Conservation (phyloP, 202 grass and related monocot species). For the Setaria viridis region DNA sequence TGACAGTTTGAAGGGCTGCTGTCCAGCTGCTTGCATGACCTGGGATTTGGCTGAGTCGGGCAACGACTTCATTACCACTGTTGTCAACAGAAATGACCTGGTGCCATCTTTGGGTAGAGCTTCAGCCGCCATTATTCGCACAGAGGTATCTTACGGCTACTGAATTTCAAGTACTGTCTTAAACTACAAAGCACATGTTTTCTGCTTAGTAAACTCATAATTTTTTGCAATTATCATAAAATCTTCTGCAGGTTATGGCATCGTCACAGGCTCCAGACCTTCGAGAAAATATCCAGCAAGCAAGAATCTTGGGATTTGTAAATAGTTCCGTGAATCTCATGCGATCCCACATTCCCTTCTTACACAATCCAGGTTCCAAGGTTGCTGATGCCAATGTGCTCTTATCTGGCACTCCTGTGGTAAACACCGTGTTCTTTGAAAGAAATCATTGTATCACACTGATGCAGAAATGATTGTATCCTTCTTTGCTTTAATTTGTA, state of each 20-base stretch:
- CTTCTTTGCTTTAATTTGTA: neutral
- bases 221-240: slow-evolving; percentile 11
- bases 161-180: neutral
- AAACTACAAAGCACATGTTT: neutral
- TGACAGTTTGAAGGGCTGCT: slow-evolving; percentile 31
- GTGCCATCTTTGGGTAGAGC: slow-evolving; percentile 64
- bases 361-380: slow-evolving; percentile 31
- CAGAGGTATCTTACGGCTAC: neutral
- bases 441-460: neutral
- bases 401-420: slow-evolving; percentile 43
- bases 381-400: slow-evolving; percentile 33
- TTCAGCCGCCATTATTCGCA: slow-evolving; percentile 53
- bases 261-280: slow-evolving; percentile 61
- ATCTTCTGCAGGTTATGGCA: slow-evolving; percentile 54
- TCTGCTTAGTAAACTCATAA: neutral
- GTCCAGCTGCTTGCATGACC: slow-evolving; percentile 74
- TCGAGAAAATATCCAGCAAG: slow-evolving; percentile 44
- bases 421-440: slow-evolving; percentile 8
- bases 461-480: neutral
- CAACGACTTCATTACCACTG: slow-evolving; percentile 60
- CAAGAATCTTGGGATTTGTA: slow-evolving; percentile 55
- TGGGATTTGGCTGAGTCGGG: slow-evolving; percentile 72
- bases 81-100: slow-evolving; percentile 59
- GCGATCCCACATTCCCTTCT: slow-evolving; percentile 44
- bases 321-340: slow-evolving; percentile 52